Evolutionary conservation across 2,329 filamentous ascomycete species (phyloP), one percentile per base, ranked within the genome.

Genomic region (Alternaria arborescens): DNA sequence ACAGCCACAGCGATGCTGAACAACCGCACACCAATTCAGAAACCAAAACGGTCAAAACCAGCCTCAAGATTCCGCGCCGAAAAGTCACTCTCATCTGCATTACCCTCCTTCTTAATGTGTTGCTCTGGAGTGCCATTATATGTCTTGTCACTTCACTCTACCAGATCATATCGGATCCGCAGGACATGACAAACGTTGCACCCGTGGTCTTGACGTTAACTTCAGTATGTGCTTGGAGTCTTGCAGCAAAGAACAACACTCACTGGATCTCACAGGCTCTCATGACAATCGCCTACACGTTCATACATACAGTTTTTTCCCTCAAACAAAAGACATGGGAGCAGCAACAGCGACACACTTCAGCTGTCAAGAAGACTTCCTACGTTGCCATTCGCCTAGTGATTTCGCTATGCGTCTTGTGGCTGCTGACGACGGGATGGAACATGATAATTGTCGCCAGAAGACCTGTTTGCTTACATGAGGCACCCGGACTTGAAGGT

Each of bases 341-440:
- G 41, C 68, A 73, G 51, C 70, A 64, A 20, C 38, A 40, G 53
- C 68, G 61, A 16, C 64, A 69, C 32, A 62, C 52, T 14, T 66
- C 67, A 11, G 66, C 68, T 5, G 59, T 71, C n/a, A 72, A 72
- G 44, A 75, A 72, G 43, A 73, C 72, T 1, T 71, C 68, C 6
- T 77, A 79, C 52, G 43, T 78, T 30, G 74, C 75, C 26, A 69
- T 76, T 11, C 76, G 77, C 6, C 47, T 77, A 34, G 72, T 70
- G 10, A 69, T 73, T 22, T 68, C 70, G 16, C 46, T 78, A 28
- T 78, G 73, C 55, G 65, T 74, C 14, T 58, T 79, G 7, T 80
- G 78, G 78, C 59, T 80, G 16, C 53, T 79, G 60, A 77, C 77
- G 3, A 68, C 68, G 3, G 78, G 78, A 7, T 80, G 78, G 78